phyloP scores from a whole-genome alignment of 306 rosid genomes.

The Macrotyloma uniflorum region DNA sequence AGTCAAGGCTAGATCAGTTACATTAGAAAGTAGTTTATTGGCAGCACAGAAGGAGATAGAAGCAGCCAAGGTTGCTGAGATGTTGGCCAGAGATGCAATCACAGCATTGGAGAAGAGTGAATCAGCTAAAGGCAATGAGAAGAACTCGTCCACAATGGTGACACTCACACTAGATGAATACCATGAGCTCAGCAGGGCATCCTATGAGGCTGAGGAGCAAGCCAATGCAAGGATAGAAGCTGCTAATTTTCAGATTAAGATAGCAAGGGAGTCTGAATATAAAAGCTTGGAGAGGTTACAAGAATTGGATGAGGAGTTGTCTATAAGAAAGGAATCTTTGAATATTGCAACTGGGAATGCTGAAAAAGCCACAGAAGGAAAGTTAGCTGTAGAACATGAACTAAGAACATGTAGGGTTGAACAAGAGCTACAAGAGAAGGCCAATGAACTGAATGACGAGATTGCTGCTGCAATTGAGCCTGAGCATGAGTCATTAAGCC shows the following conservation, averaged over 20 bases:
- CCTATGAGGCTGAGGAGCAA: constrained; percentile 74
- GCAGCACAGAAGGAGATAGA: constrained; percentile 80
- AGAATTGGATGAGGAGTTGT: constrained; percentile 66
- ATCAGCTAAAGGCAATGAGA: constrained; percentile 44
- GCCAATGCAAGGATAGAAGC: constrained; percentile 70
- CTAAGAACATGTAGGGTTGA: constrained; percentile 71
- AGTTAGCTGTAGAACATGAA: constrained; percentile 78
- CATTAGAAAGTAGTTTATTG: constrained; percentile 62
- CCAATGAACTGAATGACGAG: constrained; percentile 41
- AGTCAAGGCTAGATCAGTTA: constrained; percentile 68
- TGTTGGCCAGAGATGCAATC: constrained; percentile 70
- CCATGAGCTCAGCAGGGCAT: constrained; percentile 72
- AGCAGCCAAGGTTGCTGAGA: constrained; percentile 78
- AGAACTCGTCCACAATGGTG: constrained; percentile 57
- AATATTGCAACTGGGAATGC: constrained; percentile 72
- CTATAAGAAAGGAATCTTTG: constrained; percentile 65
- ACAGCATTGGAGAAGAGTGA: constrained; percentile 81
- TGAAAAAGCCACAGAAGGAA: constrained; percentile 76
- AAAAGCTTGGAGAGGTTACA: constrained; percentile 76
- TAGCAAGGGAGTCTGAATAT: constrained; percentile 72
- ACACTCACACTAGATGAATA: constrained; percentile 76
- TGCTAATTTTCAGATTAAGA: constrained; percentile 63
- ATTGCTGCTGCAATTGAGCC: constrained; percentile 22
- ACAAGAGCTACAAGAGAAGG: constrained; percentile 64
- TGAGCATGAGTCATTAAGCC: constrained; percentile 39